Conservation (phyloP, 2,329 filamentous ascomycete genomes). For the Blumeria graminis region DNA sequence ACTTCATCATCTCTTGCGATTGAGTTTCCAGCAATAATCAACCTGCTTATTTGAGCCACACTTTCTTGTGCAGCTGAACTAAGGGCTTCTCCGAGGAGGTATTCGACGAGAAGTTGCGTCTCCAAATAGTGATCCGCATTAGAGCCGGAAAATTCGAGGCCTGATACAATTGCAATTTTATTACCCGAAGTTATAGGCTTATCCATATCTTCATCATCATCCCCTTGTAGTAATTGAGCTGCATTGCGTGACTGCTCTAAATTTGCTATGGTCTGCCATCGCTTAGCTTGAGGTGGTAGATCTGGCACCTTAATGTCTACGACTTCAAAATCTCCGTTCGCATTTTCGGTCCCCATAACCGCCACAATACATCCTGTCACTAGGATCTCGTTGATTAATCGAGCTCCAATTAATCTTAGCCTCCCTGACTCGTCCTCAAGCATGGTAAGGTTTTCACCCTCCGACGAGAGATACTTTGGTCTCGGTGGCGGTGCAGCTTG, state of each 20-base stretch:
- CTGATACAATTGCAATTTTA: conserved; percentile 68
- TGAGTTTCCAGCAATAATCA: conserved; percentile 84
- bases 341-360: conserved; percentile 85
- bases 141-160: conserved; percentile 57
- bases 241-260: conserved; percentile 17
- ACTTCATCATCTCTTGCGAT: conserved; percentile 21
- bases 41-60: conserved; percentile 46
- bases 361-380: conserved; percentile 87
- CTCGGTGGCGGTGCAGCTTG: conserved; percentile 58
- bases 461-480: conserved; percentile 48
- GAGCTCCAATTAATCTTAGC: conserved; percentile 49
- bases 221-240: conserved; percentile 21
- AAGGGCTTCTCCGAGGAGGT: conserved; percentile 60
- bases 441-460: conserved; percentile 43
- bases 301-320: conserved; percentile 78
- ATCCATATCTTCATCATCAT: conserved; percentile 34
- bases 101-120: conserved; percentile 62
- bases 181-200: conserved; percentile 16
- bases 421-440: conserved; percentile 90
- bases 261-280: conserved; percentile 46
- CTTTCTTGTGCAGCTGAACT: conserved; percentile 32
- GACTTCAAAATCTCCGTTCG: conserved; percentile 77
- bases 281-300: conserved; percentile 53
- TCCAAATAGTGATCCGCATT: conserved; percentile 48
- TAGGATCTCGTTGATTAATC: conserved; percentile 42